Percentiles rank a stretch among this genome's conserved stretches.
Evolutionary conservation across 2,329 filamentous ascomycete genomes (phyloP).

Genomic region (Grosmannia serpens): DNA sequence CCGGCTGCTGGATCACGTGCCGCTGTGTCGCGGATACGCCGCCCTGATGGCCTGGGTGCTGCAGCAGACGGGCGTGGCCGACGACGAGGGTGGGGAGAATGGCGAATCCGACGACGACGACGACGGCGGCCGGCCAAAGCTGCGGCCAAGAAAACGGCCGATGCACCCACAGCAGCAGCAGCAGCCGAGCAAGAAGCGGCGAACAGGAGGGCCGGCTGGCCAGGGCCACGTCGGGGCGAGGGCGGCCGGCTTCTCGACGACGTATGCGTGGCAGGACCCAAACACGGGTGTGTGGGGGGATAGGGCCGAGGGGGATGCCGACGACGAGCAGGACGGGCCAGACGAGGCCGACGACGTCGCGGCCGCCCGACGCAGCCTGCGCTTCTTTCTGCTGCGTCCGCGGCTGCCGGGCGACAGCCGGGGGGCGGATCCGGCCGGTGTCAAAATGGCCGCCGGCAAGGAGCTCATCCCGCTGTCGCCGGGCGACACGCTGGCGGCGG

Average conservation of each 20-base stretch:
- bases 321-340: neutral
- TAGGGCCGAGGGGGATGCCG: neutral
- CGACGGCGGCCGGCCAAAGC: neutral
- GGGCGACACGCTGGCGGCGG: slow-evolving; percentile 33
- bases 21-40: slow-evolving; percentile 16
- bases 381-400: slow-evolving; percentile 18
- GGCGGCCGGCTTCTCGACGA: neutral
- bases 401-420: neutral
- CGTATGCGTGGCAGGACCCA: neutral
- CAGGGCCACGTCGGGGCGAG: neutral
- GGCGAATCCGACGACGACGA: slow-evolving; percentile 2
- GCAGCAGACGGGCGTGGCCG: slow-evolving; percentile 1
- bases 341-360: slow-evolving; percentile 11
- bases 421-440: no score
- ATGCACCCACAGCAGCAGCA: no score
- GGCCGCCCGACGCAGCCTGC: slow-evolving; percentile 10
- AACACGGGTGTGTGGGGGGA: neutral
- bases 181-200: neutral
- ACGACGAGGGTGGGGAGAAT: neutral
- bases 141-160: no score
- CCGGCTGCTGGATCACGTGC: slow-evolving; percentile 25
- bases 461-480: slow-evolving; percentile 42
- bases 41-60: slow-evolving; percentile 16
- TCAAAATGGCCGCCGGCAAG: slow-evolving; percentile 10
- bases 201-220: neutral